phyloP scores from a whole-genome alignment of 768 basidiomycete species.

The Termitomyces heimii region DNA sequence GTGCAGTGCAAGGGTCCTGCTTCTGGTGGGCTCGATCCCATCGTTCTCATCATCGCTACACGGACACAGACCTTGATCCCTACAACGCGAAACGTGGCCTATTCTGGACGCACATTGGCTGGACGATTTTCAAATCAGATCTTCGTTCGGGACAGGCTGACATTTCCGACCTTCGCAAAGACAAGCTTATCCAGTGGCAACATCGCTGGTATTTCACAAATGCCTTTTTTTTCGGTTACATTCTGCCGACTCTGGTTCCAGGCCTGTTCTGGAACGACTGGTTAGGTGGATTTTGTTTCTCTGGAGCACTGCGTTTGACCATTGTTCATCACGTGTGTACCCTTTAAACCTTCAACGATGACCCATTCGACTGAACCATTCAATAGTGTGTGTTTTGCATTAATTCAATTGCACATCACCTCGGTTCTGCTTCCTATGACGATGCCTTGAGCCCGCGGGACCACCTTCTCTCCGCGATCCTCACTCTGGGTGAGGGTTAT shows the following conservation, averaged over 20 bases:
- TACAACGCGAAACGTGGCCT: constrained; percentile 77
- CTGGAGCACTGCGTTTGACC: constrained; percentile 63
- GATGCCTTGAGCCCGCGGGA: constrained; percentile 75
- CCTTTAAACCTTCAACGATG: constrained; percentile 3
- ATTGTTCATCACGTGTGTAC: constrained; percentile 75
- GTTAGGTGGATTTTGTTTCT: constrained; percentile 72
- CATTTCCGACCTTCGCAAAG: constrained; percentile 63
- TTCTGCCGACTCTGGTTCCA: constrained; percentile 64
- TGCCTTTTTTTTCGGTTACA: constrained; percentile 59
- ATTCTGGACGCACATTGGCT: constrained; percentile 77
- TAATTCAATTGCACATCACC: constrained; percentile 83
- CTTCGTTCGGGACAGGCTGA: constrained; percentile 69
- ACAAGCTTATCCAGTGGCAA: constrained; percentile 71
- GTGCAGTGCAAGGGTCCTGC: constrained; percentile 83
- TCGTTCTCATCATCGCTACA: constrained; percentile 79
- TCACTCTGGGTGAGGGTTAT: constrained; percentile 86
- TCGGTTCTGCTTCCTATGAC: constrained; percentile 78
- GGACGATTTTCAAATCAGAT: constrained; percentile 76
- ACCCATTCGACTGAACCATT: background rate
- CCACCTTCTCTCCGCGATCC: constrained; percentile 73
- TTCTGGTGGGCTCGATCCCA: constrained; percentile 85
- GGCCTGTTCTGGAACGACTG: constrained; percentile 73
- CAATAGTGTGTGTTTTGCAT: constrained; percentile 79
- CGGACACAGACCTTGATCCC: constrained; percentile 83
- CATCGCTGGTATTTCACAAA: constrained; percentile 68